phyloP scores from a whole-genome alignment of 225 moss, liverwort and hornwort species.

The Pseudoscleropodium purum region DNA sequence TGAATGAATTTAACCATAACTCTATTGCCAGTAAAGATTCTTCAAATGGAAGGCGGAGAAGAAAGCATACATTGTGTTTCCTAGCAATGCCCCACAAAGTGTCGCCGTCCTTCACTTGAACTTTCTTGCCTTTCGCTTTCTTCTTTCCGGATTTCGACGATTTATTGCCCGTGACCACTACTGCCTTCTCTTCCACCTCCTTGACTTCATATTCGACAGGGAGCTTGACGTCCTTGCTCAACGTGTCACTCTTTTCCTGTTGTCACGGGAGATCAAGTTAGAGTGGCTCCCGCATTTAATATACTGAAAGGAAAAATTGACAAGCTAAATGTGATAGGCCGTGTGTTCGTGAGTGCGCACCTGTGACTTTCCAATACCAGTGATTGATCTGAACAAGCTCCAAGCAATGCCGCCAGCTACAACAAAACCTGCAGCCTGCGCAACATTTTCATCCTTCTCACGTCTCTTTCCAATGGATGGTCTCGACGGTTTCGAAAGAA shows the following conservation, averaged over 20 bases:
- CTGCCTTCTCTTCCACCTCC: constrained; percentile 15
- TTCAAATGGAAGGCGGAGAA: background rate
- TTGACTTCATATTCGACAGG: background rate
- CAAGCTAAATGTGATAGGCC: background rate
- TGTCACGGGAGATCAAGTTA: background rate
- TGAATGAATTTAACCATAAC: background rate
- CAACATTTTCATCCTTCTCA: constrained; percentile 27
- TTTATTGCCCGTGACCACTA: background rate
- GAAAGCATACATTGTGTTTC: constrained; percentile 23
- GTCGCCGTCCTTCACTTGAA: constrained; percentile 36
- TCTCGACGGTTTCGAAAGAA: constrained; percentile 20
- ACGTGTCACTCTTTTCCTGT: background rate
- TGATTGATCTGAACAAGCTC: constrained; percentile 37
- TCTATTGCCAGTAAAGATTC: background rate
- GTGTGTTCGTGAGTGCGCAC: background rate
- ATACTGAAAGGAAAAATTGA: background rate
- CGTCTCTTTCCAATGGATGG: background rate
- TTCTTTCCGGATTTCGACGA: constrained; percentile 10
- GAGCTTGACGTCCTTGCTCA: constrained; percentile 4
- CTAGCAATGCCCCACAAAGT: constrained; percentile 41
- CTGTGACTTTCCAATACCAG: constrained; percentile 3
- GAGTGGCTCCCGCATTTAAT: background rate
- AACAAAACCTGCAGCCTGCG: constrained; percentile 23
- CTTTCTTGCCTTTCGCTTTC: constrained; percentile 21
- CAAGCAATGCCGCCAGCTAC: constrained; percentile 39